Evolutionary conservation across 306 rosid species (phyloP), one percentile per base, ranked within the genome.

Genomic region (Sesbania bispinosa): DNA sequence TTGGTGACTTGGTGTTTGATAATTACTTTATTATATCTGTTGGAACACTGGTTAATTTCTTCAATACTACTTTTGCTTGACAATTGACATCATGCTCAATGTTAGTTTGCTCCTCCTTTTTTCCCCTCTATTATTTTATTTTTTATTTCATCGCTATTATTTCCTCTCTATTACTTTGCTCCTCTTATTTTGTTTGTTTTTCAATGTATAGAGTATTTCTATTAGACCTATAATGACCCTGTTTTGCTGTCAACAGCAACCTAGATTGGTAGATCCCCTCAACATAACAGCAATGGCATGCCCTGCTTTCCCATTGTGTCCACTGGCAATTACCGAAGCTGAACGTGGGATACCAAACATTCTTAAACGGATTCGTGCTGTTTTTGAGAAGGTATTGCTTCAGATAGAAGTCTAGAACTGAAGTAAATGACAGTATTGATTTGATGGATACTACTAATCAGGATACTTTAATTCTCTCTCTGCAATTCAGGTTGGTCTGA

Each of bases 201-300:
- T 51, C 65, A 7, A 43, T 47, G 27, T 65, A 6, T 66, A 4
- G 16, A 24, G 5, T 4, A 35, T 62, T 54, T 50, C 29, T 11
- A 45, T 73, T 75, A 19, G 43, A 23, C 38, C 47, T 76, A 14
- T 69, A 55, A 60, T 82, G 57, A 82, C 77, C 67, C 39, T 36
- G 19, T 72, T 63, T 78, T 55, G 24, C 66, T 75, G 32, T 73
- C 41, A 71, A 58, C 87, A 94, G 99, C 87, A 84, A 71, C 99
- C 99, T 60, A 89, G 80, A 71, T 81, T 69, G 76, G 96, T 94
- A 41, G 99, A 94, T 73, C 97, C 97, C 67, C 97, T 94, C 74
- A 94, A 94, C 76, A 1, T 87, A 77, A 94, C 96, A 20, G 97
- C 99, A 13, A 91, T 94, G 99, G 99, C 99, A 21, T 94, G 99